Evolutionary conservation across 805 yeast genomes (phyloP), one percentile per base, ranked within the genome.

Genomic region (Torulaspora microellipsoides): DNA sequence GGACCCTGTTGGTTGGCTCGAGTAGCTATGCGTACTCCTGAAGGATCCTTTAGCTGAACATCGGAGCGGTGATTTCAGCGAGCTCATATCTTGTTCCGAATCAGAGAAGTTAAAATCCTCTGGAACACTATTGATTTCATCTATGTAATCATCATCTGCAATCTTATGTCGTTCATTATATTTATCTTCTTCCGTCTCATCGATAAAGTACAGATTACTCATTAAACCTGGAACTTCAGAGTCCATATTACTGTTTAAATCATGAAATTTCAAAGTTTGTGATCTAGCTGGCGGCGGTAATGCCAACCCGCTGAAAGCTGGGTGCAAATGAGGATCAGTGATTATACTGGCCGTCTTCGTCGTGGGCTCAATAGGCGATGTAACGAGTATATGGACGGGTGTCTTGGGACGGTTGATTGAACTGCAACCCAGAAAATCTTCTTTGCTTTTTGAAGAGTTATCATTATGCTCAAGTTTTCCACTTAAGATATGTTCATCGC

Each of bases 111-210:
- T 65, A 35, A 50, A 69, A 40, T 72, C 75, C 45, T 70, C 77
- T 1, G 80, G 77, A 4, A 76, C 64, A 2, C 57, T 64, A 47
- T 77, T 77, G 36, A 73, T 74, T 54, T 77, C 81, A 49, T 76
- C 80, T 15, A 77, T 43, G 12, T 72, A 60, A 15, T 68, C 67
- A n/a, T 72, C 75, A 43, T 70, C 69, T 3, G 60, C 53, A 12
- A 52, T 55, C 27, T 48, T 58, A 13, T 44, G 49, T 15, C 48
- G 53, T 30, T 56, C 62, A 51, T 46, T 56, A 33, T 57, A 56
- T 15, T 48, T 51, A 39, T 63, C 68, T 45, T 65, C 69, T 37
- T 63, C 68, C 2, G 53, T 40, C 37, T 65, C 68, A 45, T 64
- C 65, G 20, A 65, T 64, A 30, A 62, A 64, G 43, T 52, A 61